Evolutionary conservation across 2,329 filamentous ascomycete genomes (phyloP), one percentile per base, ranked within the genome.

Genomic region (Chalaropsis thielavioides): DNA sequence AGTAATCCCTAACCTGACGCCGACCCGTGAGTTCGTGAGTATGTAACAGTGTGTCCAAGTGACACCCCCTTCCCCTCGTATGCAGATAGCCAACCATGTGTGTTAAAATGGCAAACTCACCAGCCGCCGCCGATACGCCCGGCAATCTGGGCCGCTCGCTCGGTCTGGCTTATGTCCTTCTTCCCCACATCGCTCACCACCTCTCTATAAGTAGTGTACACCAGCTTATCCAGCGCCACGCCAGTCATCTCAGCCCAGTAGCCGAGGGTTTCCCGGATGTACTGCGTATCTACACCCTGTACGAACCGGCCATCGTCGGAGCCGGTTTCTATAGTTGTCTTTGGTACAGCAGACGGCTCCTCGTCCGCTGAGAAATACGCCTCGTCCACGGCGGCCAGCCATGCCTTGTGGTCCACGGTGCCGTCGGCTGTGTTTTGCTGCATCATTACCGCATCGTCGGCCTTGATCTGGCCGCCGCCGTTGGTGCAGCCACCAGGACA

Each of bases 401-500:
- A 97, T 61, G 86, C 84, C 73, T 92, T 95, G 75, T 96, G 91
- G 75, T 92, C 89, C 68, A 86, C 83, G 3, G 86, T 84, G 0
- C 88, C 87, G 27, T 40, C n/a, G 7, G 11, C 46, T 7, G 63
- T 62, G 44, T 67, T 38, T 85, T 78, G 78, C 68, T 80, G 79
- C 51, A 79, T 71, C 10, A 86, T 75, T 13, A 84, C 76, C 6
- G 88, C 83, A 73, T 97, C 94, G 63, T 90, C 89, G 31, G 90
- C 83, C 72, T 96, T 96, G 73, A 99, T 86, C 77, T 99, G 94
- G 0, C 94, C 94, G 44, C 94, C 94, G 1, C 94, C 94, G 71
- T 99, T 99, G 64, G 94, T 99, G 76, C 94, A 99, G 2, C 94
- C 94, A n/a, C 94, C 94, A 0, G 94, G 94, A 74, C 94, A 99